Evolutionary conservation across 805 yeast species (phyloP).

Genomic region (Monosporozyma aerobia): DNA sequence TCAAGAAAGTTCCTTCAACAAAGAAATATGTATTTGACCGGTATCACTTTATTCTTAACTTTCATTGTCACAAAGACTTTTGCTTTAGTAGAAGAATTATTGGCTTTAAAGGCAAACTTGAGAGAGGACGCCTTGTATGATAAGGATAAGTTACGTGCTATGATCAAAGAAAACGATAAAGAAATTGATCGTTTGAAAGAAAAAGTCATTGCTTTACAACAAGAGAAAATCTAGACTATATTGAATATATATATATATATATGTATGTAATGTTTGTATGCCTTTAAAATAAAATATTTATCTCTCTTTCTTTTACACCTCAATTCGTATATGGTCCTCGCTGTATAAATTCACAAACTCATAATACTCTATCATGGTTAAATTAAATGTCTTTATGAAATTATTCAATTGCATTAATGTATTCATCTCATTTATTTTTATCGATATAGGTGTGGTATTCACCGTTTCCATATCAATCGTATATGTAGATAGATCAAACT

Average conservation of each 20-base stretch:
- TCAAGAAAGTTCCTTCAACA: slow-evolving; percentile 93
- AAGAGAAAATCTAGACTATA: slow-evolving; percentile 31
- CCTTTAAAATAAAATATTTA: not conserved
- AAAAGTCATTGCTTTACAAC: slow-evolving; percentile 63
- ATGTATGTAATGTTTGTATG: not conserved
- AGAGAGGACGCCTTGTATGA: slow-evolving; percentile 6
- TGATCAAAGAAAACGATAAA: slow-evolving; percentile 47
- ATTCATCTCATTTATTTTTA: slow-evolving; percentile 2
- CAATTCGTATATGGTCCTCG: slow-evolving; percentile 14
- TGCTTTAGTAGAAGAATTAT: slow-evolving; percentile 63
- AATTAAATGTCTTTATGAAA: slow-evolving; percentile 17
- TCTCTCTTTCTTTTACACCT: slow-evolving; percentile 6
- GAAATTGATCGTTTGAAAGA: slow-evolving; percentile 61
- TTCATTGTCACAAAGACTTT: slow-evolving; percentile 80
- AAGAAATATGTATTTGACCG: slow-evolving; percentile 91
- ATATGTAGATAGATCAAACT: slow-evolving; percentile 4
- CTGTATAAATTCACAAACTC: slow-evolving; percentile 17
- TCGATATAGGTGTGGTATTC: not conserved
- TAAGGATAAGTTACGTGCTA: slow-evolving; percentile 36
- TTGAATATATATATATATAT: not conserved
- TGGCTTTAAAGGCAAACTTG: slow-evolving; percentile 52
- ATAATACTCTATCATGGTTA: slow-evolving; percentile 21
- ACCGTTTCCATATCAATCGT: not conserved
- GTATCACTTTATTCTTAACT: slow-evolving; percentile 86
- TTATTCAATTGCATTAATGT: slow-evolving; percentile 12